Evolutionary conservation across 1,284 basidiomycete genomes (phyloP), one percentile per base, ranked within the genome.

Genomic region (Fomes fomentarius): DNA sequence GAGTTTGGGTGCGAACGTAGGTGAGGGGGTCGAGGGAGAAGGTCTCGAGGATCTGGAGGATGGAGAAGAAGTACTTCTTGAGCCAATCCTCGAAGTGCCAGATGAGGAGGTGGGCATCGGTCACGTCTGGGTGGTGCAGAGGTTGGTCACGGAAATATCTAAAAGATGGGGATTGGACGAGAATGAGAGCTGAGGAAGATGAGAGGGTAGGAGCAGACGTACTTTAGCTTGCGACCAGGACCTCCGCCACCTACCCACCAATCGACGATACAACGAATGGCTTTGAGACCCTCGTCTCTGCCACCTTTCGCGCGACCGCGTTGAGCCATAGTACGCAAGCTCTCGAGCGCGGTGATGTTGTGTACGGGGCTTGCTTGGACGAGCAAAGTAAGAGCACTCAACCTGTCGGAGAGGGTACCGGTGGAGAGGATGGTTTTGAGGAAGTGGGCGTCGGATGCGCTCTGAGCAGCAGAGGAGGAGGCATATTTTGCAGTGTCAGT

Each of bases 1-100:
- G 63, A 2, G 72, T 61, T 57, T 74, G 73, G 2, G 83, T 93
- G 46, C 95, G 87, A 50, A 97, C 89, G 65, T 97, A 98, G 2
- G 87, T 79, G 1, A 99, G 81, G 0, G 93, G 86, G 69, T 98
- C 96, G 56, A 94, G 82, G 2, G 93, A 91, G 53, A 96, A 81
- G 1, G 81, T 82, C 89, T 99, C 96, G 35, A 99, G 83, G 37
- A 93, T 83, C 69, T 97, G 92, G 8, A 99, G 81, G 41, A 98
- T 76, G 15, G 87, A 87, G 74, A 97, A 98, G 78, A 97, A 98
- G 72, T 90, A 98, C 65, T 94, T 95, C 75, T 99, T 99, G 52
- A 98, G 74, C 87, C 93, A 96, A 66, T 99, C 96, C 70, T 99
- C 97, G 69, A 96, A 99, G 58, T 90, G 89, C 87, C 90, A 99